phyloP scores from a whole-genome alignment of 2,329 filamentous ascomycete species.

The Fusarium transvaalense region DNA sequence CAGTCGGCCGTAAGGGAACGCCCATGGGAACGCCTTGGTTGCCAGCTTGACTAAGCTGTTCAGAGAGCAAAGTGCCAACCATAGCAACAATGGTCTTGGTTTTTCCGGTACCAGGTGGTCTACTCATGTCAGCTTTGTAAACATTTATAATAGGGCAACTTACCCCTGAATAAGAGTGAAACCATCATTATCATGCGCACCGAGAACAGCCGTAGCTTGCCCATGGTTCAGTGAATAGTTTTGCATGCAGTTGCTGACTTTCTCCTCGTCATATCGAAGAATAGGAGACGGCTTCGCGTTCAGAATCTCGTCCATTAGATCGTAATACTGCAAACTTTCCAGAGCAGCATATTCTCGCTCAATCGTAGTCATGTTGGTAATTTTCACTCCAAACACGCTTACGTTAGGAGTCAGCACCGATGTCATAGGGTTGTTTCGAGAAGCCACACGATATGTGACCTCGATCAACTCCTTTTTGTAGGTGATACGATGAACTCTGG shows the following conservation, averaged over 20 bases:
- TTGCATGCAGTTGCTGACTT: constrained; percentile 74
- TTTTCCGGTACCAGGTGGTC: constrained; percentile 95
- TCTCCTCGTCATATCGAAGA: constrained; percentile 81
- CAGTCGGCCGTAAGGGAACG: constrained; percentile 48
- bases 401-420: constrained; percentile 75
- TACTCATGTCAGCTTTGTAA: constrained; percentile 54
- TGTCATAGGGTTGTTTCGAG: constrained; percentile 71
- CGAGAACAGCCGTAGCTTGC: constrained; percentile 91
- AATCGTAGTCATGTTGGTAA: constrained; percentile 93
- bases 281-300: constrained; percentile 91
- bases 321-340: constrained; percentile 92
- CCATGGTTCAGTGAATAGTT: constrained; percentile 89
- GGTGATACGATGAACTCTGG: constrained; percentile 82
- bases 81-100: constrained; percentile 98
- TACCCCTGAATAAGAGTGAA: constrained; percentile 96
- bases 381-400: constrained; percentile 80
- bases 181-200: constrained; percentile 93
- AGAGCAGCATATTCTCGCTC: constrained; percentile 96
- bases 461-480: constrained; percentile 86
- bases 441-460: constrained; percentile 85
- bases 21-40: constrained; percentile 52
- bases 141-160: constrained; percentile 39
- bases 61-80: constrained; percentile 80
- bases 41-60: constrained; percentile 53
- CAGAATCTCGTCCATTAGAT: constrained; percentile 92